These are phyloP conservation scores for Xylaria grammica DNA, from an alignment of 495 filamentous ascomycete species.

Conservation along the genomic window DNA sequence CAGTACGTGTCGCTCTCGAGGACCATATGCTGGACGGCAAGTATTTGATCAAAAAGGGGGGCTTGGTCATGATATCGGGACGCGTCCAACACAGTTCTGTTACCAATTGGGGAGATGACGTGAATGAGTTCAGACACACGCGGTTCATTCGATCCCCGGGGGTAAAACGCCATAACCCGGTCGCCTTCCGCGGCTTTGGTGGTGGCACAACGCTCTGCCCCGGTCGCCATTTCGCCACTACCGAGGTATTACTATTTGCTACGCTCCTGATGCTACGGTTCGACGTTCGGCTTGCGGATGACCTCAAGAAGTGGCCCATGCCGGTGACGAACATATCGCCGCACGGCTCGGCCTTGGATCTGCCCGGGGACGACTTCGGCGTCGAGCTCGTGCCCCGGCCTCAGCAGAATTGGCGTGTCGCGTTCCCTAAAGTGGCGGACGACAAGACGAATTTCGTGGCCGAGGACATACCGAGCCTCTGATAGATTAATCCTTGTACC, in stretches of 20 bases:
- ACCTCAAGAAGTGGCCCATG: neutral
- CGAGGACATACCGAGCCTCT: too few species aligned
- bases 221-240: constrained; percentile 38
- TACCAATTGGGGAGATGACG: constrained; percentile 30
- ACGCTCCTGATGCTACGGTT: constrained; percentile 24
- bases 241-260: constrained; percentile 30
- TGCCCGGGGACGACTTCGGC: too few species aligned
- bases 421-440: too few species aligned
- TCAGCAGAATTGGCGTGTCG: too few species aligned
- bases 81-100: constrained; percentile 23
- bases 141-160: constrained; percentile 28
- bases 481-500: too few species aligned
- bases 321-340: too few species aligned
- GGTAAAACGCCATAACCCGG: constrained; percentile 17
- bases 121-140: constrained; percentile 25
- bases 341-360: too few species aligned
- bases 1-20: constrained; percentile 26
- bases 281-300: constrained; percentile 13
- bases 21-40: constrained; percentile 34
- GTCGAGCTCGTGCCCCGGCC: too few species aligned
- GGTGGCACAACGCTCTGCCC: constrained; percentile 37
- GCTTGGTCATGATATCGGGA: constrained; percentile 27
- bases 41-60: constrained; percentile 39
- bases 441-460: too few species aligned
- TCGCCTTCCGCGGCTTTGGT: constrained; percentile 40